Conservation (phyloP, 1,139 yeast species). For the Starmera stellimalicola region DNA sequence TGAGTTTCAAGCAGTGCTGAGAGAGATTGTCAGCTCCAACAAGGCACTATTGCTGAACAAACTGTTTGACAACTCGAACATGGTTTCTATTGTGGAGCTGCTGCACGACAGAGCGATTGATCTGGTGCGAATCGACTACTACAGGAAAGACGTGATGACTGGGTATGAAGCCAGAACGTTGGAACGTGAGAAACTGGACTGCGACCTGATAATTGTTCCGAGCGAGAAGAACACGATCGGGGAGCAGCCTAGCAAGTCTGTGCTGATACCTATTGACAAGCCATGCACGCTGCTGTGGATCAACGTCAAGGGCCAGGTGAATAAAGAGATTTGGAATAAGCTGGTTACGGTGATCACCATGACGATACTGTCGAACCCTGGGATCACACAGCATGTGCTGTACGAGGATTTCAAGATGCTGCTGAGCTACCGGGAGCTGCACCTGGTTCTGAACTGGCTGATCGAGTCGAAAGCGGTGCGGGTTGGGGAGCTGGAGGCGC, state of each 20-base stretch:
- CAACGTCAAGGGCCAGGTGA: conserved; percentile 52
- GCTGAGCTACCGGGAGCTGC: conserved; percentile 40
- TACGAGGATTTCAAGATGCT: conserved; percentile 31
- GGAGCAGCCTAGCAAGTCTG: conserved; percentile 5
- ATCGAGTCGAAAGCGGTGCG: conserved; percentile 30
- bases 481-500: conserved; percentile 35
- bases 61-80: conserved; percentile 46
- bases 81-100: conserved; percentile 43
- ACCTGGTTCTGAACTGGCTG: conserved; percentile 51
- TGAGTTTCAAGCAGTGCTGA: conserved; percentile 31
- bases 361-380: conserved; percentile 58
- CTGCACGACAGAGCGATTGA: conserved; percentile 29
- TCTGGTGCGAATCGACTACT: conserved; percentile 44
- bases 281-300: conserved; percentile 72
- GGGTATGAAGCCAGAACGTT: conserved; percentile 57
- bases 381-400: conserved; percentile 34
- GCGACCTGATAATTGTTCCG: conserved; percentile 40
- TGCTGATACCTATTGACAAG: conserved; percentile 41
- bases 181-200: conserved; percentile 51
- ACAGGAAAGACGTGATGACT: conserved; percentile 31
- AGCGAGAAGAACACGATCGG: conserved; percentile 6
- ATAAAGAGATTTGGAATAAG: conserved; percentile 49
- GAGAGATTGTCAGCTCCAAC: conserved; percentile 28
- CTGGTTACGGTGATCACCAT: conserved; percentile 39
- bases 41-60: conserved; percentile 53